Conservation (phyloP, 331 rosid genomes). For the Rosa hybrid region DNA sequence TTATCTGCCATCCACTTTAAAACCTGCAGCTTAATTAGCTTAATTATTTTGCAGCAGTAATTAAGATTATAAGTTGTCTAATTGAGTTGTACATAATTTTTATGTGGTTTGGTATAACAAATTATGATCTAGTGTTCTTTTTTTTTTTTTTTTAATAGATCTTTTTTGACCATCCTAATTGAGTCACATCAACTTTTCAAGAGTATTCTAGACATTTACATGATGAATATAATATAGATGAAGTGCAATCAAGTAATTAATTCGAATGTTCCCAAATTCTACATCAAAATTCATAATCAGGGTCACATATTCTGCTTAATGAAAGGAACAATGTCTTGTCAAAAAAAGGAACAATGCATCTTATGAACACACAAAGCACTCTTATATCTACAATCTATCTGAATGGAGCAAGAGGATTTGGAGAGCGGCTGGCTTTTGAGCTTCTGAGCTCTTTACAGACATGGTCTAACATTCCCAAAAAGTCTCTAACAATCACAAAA, state of each 20-base stretch:
- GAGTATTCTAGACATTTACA: background rate
- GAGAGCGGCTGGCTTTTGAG: constrained; percentile 48
- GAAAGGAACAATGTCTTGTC: background rate
- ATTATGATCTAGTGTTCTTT: background rate
- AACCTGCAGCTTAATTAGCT: too few species aligned
- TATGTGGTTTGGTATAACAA: background rate
- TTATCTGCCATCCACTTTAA: too few species aligned
- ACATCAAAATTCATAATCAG: constrained; percentile 22
- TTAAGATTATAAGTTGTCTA: background rate
- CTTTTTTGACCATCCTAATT: background rate
- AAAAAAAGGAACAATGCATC: background rate
- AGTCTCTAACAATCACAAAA: constrained; percentile 93
- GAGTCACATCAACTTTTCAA: background rate
- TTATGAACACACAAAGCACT: constrained; percentile 35
- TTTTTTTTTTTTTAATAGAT: too few species aligned
- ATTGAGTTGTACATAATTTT: background rate
- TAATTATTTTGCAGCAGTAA: too few species aligned
- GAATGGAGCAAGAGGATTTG: constrained; percentile 83
- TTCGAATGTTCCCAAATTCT: constrained; percentile 5
- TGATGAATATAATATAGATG: background rate
- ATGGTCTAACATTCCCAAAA: constrained; percentile 81
- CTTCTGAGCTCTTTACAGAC: constrained; percentile 92
- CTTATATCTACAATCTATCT: constrained; percentile 37
- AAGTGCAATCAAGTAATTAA: background rate
- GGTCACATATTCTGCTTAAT: constrained; percentile 32